These are phyloP conservation scores for Penicillium sclerotiorum DNA, from an alignment of 2,329 filamentous ascomycete genomes.

Conservation along the genomic window DNA sequence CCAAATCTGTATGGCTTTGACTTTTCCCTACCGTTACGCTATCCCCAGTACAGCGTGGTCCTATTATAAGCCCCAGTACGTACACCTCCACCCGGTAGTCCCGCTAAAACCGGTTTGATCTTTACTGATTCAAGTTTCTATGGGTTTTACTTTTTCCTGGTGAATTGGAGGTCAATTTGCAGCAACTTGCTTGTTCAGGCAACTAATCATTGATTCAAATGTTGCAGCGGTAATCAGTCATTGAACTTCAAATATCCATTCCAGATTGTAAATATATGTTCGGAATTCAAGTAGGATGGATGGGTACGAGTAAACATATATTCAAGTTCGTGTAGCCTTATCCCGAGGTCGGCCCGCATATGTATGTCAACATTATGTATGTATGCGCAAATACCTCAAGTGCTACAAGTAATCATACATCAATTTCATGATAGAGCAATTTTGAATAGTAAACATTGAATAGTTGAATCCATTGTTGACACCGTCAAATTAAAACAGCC, in stretches of 20 bases:
- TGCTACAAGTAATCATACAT: too few relatives aligned
- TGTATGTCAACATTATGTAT: too few relatives aligned
- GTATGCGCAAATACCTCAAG: too few relatives aligned
- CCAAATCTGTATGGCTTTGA: conserved; percentile 17
- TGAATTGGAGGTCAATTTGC: too few relatives aligned
- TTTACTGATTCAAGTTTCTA: not conserved
- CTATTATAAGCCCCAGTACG: conserved; percentile 11
- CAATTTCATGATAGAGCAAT: too few relatives aligned
- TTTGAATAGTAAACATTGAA: too few relatives aligned
- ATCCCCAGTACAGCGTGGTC: conserved; percentile 11
- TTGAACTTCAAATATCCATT: not conserved
- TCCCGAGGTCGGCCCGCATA: too few relatives aligned
- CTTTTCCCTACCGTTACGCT: conserved; percentile 21
- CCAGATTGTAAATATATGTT: not conserved
- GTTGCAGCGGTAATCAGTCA: too few relatives aligned
- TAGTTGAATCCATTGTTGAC: too few relatives aligned
- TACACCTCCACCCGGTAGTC: not conserved
- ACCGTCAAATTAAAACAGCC: too few relatives aligned
- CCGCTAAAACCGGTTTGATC: conserved; percentile 2
- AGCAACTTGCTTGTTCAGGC: not conserved
- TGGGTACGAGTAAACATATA: too few relatives aligned
- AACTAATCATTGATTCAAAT: not conserved
- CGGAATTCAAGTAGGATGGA: not conserved
- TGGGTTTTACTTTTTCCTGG: not conserved
- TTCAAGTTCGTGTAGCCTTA: too few relatives aligned